Conservation (phyloP, 2,329 filamentous ascomycete species). For the Botrytis paeoniae region DNA sequence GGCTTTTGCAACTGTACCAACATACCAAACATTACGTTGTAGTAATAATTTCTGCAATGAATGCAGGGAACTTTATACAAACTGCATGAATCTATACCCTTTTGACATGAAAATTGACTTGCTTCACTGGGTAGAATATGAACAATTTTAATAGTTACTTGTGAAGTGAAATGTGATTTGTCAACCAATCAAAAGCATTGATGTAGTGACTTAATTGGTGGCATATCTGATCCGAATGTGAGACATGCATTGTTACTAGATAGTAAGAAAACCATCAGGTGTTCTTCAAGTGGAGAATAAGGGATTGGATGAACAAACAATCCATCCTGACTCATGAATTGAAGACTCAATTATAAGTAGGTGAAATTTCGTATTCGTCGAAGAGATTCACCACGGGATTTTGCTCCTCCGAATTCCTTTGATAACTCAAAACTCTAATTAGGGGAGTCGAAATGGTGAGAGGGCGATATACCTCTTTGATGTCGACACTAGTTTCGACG, state of each 20-base stretch:
- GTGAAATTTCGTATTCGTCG: neutral
- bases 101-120: neutral
- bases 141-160: neutral
- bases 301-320: neutral
- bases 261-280: neutral
- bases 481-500: neutral
- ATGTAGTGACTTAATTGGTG: neutral
- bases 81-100: slow-evolving; percentile 15
- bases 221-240: neutral
- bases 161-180: neutral
- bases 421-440: neutral
- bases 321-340: neutral
- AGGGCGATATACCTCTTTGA: neutral
- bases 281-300: neutral
- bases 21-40: slow-evolving; percentile 16
- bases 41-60: slow-evolving; percentile 13
- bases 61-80: slow-evolving; percentile 7
- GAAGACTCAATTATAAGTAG: neutral
- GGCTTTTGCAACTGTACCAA: slow-evolving; percentile 17
- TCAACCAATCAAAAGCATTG: neutral
- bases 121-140: neutral
- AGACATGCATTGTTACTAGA: neutral
- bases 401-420: neutral
- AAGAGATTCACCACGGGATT: neutral
- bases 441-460: too few species aligned